These are phyloP conservation scores for Flammula alnicola DNA, from an alignment of 1,284 basidiomycete genomes.

Conservation along the genomic window DNA sequence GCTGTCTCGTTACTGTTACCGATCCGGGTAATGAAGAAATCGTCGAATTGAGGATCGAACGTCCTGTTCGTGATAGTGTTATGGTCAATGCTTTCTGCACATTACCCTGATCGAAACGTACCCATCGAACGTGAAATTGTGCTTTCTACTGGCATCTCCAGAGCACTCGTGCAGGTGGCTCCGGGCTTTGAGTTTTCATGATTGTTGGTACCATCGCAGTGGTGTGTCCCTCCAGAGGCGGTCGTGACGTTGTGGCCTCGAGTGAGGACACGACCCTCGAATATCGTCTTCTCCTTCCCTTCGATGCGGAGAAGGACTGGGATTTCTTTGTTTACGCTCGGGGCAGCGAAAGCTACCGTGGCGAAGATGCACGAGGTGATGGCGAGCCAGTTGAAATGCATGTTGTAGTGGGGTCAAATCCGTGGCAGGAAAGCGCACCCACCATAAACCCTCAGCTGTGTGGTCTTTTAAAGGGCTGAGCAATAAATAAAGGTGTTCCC, in stretches of 20 bases:
- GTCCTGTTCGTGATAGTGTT: constrained; percentile 23
- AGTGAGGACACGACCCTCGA: constrained; percentile 41
- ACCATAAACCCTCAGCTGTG: no score
- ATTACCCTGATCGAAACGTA: constrained; percentile 15
- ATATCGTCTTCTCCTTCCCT: constrained; percentile 41
- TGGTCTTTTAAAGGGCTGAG: no score
- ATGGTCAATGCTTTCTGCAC: not conserved
- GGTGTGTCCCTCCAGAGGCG: constrained; percentile 39
- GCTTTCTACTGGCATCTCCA: constrained; percentile 34
- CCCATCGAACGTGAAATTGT: constrained; percentile 39
- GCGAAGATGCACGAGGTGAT: not conserved
- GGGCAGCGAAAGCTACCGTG: constrained; percentile 5
- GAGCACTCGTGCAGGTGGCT: constrained; percentile 43
- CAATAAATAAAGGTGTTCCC: no score
- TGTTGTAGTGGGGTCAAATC: no score
- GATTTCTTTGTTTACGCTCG: constrained; percentile 29
- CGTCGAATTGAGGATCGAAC: constrained; percentile 37
- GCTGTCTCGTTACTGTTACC: constrained; percentile 28
- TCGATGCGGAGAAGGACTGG: constrained; percentile 45
- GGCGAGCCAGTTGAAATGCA: constrained; percentile 10
- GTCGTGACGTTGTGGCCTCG: constrained; percentile 44
- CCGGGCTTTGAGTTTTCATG: constrained; percentile 37
- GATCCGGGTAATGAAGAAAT: constrained; percentile 41
- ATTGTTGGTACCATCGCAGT: constrained; percentile 48
- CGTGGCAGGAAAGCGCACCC: no score